These are phyloP conservation scores for Erigeron canadensis DNA, from an alignment of 129 eudicot genomes.

Conservation along the genomic window DNA sequence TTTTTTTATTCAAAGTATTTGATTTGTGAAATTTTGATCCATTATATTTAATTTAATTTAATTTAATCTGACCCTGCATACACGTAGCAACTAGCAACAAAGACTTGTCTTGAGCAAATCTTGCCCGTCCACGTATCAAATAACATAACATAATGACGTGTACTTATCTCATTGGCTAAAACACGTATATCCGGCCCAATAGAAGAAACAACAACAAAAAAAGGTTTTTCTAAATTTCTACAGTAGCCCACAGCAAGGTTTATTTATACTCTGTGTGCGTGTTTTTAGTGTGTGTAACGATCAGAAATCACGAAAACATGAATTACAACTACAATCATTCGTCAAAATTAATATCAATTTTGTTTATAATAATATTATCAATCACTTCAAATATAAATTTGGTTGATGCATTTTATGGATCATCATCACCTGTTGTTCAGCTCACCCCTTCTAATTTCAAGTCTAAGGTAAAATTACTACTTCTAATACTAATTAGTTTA, in stretches of 20 bases:
- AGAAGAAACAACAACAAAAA: slow-evolving; percentile 15
- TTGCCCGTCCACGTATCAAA: slow-evolving; percentile 27
- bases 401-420: slow-evolving; percentile 67
- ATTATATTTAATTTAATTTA: not conserved
- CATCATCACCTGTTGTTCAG: slow-evolving; percentile 84
- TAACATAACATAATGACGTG: slow-evolving; percentile 37
- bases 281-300: not conserved
- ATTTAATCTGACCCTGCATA: slow-evolving; percentile 3
- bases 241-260: not conserved
- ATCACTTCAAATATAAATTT: slow-evolving; percentile 20
- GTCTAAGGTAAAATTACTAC: slow-evolving; percentile 57
- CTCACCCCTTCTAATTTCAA: slow-evolving; percentile 72
- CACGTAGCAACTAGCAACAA: slow-evolving; percentile 1
- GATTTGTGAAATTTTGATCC: too few species aligned
- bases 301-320: slow-evolving; percentile 24
- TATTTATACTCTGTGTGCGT: slow-evolving; percentile 1
- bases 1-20: too few species aligned
- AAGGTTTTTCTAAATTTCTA: slow-evolving; percentile 40
- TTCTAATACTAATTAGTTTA: too few species aligned
- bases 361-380: slow-evolving; percentile 26
- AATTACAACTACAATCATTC: not conserved
- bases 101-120: slow-evolving; percentile 19
- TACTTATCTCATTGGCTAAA: slow-evolving; percentile 29
- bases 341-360: slow-evolving; percentile 17
- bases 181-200: slow-evolving; percentile 38